Conservation (phyloP, 768 basidiomycete genomes). For the Lactarius tabidus region DNA sequence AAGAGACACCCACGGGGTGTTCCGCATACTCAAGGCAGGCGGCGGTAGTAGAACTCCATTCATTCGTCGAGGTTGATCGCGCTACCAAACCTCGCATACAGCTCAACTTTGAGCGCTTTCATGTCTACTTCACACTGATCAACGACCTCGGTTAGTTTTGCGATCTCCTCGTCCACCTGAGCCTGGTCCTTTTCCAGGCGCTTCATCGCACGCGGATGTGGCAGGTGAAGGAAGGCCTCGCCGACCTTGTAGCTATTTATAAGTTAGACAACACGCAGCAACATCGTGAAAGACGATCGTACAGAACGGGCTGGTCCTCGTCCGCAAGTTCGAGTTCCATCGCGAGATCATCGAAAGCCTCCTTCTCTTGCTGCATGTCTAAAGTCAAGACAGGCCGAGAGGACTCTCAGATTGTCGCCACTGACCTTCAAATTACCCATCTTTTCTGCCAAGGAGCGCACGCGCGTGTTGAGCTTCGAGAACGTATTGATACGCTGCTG, state of each 20-base stretch:
- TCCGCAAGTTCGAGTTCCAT: constrained; percentile 88
- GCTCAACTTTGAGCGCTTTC: constrained; percentile 70
- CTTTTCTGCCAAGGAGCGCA: constrained; percentile 66
- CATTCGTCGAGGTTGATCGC: constrained; percentile 91
- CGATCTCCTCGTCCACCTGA: constrained; percentile 52
- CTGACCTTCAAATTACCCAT: constrained; percentile 69
- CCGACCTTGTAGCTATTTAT: constrained; percentile 76
- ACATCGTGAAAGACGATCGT: constrained; percentile 30
- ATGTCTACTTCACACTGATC: constrained; percentile 69
- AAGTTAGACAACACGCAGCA: constrained; percentile 3
- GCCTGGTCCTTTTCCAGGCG: constrained; percentile 69
- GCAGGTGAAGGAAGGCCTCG: constrained; percentile 82
- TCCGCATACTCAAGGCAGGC: not conserved
- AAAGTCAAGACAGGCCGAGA: not conserved
- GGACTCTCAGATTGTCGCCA: not conserved
- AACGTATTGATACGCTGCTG: constrained; percentile 90
- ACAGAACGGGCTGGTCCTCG: constrained; percentile 79
- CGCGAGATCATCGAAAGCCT: constrained; percentile 84
- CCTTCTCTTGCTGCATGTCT: constrained; percentile 80
- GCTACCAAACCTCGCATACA: constrained; percentile 90
- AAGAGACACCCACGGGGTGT: not conserved
- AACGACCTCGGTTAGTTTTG: constrained; percentile 45
- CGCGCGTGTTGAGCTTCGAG: constrained; percentile 83
- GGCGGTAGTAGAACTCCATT: constrained; percentile 3
- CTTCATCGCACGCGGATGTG: constrained; percentile 61